Conservation (phyloP, 495 filamentous ascomycete genomes). For the Penicillium coffeae region DNA sequence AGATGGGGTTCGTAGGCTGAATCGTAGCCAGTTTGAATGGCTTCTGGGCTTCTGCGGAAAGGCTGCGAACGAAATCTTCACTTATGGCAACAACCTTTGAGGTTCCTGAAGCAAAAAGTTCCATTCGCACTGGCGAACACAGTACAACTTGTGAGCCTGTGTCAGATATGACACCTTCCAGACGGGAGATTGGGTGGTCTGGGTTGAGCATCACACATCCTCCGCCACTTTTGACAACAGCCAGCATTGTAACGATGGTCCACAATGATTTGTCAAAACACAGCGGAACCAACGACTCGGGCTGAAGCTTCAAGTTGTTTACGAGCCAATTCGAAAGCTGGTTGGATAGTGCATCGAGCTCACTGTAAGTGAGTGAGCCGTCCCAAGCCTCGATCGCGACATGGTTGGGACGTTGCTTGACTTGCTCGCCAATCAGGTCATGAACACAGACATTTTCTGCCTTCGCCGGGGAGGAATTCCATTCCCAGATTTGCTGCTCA, state of each 20-base stretch:
- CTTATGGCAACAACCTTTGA: too few species aligned
- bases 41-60: too few species aligned
- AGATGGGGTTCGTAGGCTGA: constrained; percentile 21
- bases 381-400: constrained; percentile 43
- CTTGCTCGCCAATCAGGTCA: constrained; percentile 23
- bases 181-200: not conserved
- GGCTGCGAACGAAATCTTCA: too few species aligned
- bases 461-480: not conserved
- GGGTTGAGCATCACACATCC: not conserved
- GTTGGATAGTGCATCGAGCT: constrained; percentile 35
- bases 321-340: constrained; percentile 26
- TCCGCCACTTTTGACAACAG: not conserved
- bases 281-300: not conserved
- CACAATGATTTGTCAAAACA: not conserved
- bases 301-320: too few species aligned
- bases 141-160: not conserved
- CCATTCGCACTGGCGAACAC: too few species aligned
- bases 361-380: constrained; percentile 45
- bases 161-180: not conserved
- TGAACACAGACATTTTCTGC: constrained; percentile 20
- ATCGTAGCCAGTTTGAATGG: too few species aligned
- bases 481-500: constrained; percentile 1
- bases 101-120: too few species aligned
- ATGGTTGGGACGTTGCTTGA: constrained; percentile 21
- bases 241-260: not conserved